These are phyloP conservation scores for Umbelopsis vinacea DNA, from an alignment of 192 early-diverging fungal genomes.

Conservation along the genomic window DNA sequence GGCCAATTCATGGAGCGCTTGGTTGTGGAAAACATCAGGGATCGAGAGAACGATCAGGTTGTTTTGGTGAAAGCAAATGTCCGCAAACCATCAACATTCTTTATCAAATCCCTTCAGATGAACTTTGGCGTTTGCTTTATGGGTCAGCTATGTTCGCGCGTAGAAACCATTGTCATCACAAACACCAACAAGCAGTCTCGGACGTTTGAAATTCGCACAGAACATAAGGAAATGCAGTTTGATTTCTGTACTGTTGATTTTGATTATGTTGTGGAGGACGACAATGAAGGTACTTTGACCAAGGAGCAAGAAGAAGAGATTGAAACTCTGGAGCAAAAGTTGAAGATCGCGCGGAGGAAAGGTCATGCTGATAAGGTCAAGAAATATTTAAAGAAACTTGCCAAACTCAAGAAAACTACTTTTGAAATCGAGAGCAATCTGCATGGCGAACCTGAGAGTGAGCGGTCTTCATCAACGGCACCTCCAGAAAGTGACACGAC, in stretches of 20 bases:
- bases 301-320: conserved; percentile 93
- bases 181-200: conserved; percentile 85
- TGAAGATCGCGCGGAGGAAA: conserved; percentile 95
- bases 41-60: conserved; percentile 79
- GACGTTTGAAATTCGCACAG: conserved; percentile 76
- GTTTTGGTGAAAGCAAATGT: conserved; percentile 90
- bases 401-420: conserved; percentile 48
- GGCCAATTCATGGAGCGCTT: conserved; percentile 88
- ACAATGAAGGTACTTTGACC: conserved; percentile 54
- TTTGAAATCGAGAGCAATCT: conserved; percentile 15
- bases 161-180: conserved; percentile 71
- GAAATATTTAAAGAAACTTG: conserved; percentile 78
- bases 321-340: conserved; percentile 94
- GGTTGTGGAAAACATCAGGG: conserved; percentile 86
- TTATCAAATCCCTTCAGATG: conserved; percentile 70
- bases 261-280: conserved; percentile 67
- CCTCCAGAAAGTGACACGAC: conserved; percentile 36
- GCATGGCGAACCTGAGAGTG: conserved; percentile 16
- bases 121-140: conserved; percentile 77
- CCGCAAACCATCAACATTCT: conserved; percentile 85
- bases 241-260: conserved; percentile 59
- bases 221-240: conserved; percentile 71
- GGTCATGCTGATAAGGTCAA: conserved; percentile 84
- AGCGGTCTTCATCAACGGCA: conserved; percentile 20
- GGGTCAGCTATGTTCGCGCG: conserved; percentile 52